phyloP scores from a whole-genome alignment of 2,329 filamentous ascomycete genomes.

The Sarocladium kiliense region DNA sequence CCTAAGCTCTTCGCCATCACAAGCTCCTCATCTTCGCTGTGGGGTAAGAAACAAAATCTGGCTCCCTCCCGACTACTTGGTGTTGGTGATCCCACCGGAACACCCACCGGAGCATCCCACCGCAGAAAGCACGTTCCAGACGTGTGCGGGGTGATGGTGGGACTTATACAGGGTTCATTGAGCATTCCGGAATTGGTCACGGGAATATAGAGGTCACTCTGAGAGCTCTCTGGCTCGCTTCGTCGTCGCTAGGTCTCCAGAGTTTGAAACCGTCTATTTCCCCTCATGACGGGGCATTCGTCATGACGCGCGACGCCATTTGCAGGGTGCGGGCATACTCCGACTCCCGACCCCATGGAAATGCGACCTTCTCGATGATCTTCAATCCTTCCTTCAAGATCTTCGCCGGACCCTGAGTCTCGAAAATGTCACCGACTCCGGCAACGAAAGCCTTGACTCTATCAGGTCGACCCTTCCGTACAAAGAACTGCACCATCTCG shows the following conservation, averaged over 20 bases:
- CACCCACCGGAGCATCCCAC: not conserved
- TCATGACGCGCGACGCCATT: not conserved
- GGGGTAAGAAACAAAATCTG: not conserved
- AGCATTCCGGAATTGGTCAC: no score
- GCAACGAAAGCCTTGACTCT: conserved; percentile 45
- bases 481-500: conserved; percentile 52
- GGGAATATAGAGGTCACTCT: no score
- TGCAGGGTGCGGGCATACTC: conserved; percentile 3
- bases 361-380: conserved; percentile 13
- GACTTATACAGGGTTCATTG: not conserved
- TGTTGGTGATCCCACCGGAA: not conserved
- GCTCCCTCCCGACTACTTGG: no score
- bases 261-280: no score
- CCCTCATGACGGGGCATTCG: no score
- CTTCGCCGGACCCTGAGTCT: conserved; percentile 12
- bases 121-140: not conserved
- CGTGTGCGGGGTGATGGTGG: not conserved
- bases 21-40: not conserved
- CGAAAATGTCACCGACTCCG: conserved; percentile 45
- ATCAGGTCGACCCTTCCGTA: conserved; percentile 34
- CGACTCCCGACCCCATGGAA: conserved; percentile 16
- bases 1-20: not conserved
- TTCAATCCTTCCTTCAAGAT: conserved; percentile 18
- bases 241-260: no score
- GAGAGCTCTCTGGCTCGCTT: no score